These are phyloP conservation scores for Yarrowia osloensis DNA, from an alignment of 805 yeast genomes.

Conservation along the genomic window DNA sequence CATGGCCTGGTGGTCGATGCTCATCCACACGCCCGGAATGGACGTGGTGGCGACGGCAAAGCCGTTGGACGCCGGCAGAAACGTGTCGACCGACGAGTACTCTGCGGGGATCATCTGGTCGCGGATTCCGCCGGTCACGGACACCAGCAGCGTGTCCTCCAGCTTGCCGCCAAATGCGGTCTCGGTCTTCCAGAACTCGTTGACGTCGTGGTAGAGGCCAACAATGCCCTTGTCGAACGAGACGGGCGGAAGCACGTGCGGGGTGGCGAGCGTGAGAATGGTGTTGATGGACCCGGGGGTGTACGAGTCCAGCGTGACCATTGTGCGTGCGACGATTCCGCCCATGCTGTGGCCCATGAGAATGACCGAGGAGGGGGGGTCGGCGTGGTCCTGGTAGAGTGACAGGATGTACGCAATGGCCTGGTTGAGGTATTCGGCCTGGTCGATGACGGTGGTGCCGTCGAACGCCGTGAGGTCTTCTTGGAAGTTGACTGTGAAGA, in stretches of 20 bases:
- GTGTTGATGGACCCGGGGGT: constrained; percentile 70
- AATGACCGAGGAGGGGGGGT: constrained; percentile 65
- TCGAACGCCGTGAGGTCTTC: constrained; percentile 96
- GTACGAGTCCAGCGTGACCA: constrained; percentile 77
- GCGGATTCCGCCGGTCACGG: constrained; percentile 81
- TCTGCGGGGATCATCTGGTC: constrained; percentile 86
- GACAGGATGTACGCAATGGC: constrained; percentile 74
- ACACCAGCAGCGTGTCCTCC: constrained; percentile 62
- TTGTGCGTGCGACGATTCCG: constrained; percentile 83
- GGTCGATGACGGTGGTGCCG: constrained; percentile 88
- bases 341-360: constrained; percentile 95
- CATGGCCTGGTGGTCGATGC: constrained; percentile 87
- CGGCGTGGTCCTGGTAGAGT: constrained; percentile 49
- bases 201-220: constrained; percentile 67
- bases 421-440: constrained; percentile 87
- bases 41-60: constrained; percentile 81
- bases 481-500: constrained; percentile 88
- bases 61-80: constrained; percentile 73
- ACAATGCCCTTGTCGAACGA: constrained; percentile 87
- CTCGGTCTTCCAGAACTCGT: constrained; percentile 72
- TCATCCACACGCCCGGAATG: constrained; percentile 87
- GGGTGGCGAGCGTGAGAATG: constrained; percentile 80
- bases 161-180: constrained; percentile 47
- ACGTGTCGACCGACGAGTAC: constrained; percentile 68
- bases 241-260: constrained; percentile 86